Conservation (phyloP, 306 rosid genomes). For the Begonia peltatifolia region DNA sequence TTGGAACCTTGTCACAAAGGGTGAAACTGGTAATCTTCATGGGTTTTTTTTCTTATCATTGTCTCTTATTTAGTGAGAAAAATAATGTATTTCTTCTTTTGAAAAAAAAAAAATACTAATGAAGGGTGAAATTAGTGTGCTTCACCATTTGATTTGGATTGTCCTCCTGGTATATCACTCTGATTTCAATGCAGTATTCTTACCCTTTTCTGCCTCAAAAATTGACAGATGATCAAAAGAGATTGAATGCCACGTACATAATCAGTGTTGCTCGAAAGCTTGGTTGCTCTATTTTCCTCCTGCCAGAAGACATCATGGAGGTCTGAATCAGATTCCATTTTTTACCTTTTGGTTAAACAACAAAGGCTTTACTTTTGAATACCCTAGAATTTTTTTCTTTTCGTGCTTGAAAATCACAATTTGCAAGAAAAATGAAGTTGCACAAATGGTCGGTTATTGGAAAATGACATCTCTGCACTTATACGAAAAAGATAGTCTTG, state of each 20-base stretch:
- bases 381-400: too few relatives aligned
- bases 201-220: not conserved
- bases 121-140: not conserved
- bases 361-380: not conserved
- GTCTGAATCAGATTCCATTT: conserved; percentile 4
- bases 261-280: conserved; percentile 97
- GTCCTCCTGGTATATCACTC: not conserved
- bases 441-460: too few relatives aligned
- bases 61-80: not conserved
- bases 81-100: not conserved
- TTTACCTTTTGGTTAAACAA: not conserved
- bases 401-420: too few relatives aligned
- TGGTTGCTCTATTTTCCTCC: conserved; percentile 90
- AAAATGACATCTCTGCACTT: too few relatives aligned
- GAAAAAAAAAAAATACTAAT: too few relatives aligned
- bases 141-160: too few relatives aligned
- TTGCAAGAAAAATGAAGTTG: too few relatives aligned
- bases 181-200: not conserved
- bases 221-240: conserved; percentile 77
- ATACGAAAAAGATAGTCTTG: too few relatives aligned
- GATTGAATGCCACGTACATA: conserved; percentile 90
- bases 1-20: conserved; percentile 92
- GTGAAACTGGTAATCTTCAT: conserved; percentile 45
- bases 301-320: conserved; percentile 97
- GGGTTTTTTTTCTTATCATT: not conserved